phyloP scores from a whole-genome alignment of 345 rosid species.

The Lepidium sativum region DNA sequence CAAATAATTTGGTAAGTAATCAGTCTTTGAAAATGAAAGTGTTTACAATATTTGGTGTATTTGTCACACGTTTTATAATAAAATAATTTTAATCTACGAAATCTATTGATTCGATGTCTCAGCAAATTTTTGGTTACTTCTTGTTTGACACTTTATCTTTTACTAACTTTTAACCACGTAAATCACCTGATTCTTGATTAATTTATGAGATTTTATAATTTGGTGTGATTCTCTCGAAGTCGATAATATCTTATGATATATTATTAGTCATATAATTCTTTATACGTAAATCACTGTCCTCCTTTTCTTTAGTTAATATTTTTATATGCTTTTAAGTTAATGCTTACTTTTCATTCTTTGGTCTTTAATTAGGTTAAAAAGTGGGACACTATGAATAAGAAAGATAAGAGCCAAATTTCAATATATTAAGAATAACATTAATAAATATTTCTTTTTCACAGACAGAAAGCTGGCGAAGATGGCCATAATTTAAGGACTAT shows the following conservation, averaged over 20 bases:
- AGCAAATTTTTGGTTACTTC: slow-evolving; percentile 10
- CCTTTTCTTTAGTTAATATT: slow-evolving; percentile 1
- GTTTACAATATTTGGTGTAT: not conserved
- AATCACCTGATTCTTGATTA: slow-evolving; percentile 15
- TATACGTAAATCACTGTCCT: slow-evolving; percentile 11
- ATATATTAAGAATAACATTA: not conserved
- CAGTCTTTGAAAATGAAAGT: not conserved
- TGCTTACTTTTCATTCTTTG: slow-evolving; percentile 22
- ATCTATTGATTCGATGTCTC: slow-evolving; percentile 14
- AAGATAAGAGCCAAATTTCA: slow-evolving; percentile 22
- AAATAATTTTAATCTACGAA: not conserved
- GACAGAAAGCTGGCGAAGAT: slow-evolving; percentile 15
- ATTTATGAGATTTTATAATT: slow-evolving; percentile 10
- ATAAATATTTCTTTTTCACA: not conserved
- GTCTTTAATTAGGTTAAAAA: slow-evolving; percentile 18
- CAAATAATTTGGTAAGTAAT: not conserved
- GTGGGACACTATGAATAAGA: slow-evolving; percentile 21
- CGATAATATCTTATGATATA: not conserved
- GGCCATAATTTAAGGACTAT: slow-evolving; percentile 19
- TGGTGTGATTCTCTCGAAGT: slow-evolving; percentile 14
- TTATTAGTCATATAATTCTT: not conserved
- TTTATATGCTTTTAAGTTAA: slow-evolving; percentile 9
- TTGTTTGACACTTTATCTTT: too few species aligned
- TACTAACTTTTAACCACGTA: slow-evolving; percentile 23
- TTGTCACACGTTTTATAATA: not conserved